Conservation (phyloP, 2,329 filamentous ascomycete genomes). For the Zasmidium cellare region DNA sequence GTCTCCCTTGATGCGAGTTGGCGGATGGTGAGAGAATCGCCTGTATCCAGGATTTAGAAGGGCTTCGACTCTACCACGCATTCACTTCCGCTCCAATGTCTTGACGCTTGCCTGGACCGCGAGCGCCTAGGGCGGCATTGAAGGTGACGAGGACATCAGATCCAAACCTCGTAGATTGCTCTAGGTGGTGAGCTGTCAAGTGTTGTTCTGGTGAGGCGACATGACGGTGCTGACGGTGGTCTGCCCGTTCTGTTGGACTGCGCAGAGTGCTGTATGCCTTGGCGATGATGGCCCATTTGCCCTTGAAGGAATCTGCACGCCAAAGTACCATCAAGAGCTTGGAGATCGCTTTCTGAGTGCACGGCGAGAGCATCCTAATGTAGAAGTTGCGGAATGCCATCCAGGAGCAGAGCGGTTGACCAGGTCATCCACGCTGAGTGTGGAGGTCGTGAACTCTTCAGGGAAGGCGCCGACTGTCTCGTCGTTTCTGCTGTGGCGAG, state of each 20-base stretch:
- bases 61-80: background rate
- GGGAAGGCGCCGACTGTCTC: conserved; percentile 12
- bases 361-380: conserved; percentile 15
- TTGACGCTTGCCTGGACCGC: too few species aligned
- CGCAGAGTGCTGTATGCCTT: conserved; percentile 56
- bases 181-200: conserved; percentile 15
- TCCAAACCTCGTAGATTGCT: conserved; percentile 5
- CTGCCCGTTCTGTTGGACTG: background rate
- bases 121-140: conserved; percentile 3
- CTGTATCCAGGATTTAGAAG: background rate
- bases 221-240: background rate
- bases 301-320: conserved; percentile 50
- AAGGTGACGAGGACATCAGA: background rate
- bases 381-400: conserved; percentile 22
- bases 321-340: conserved; percentile 52
- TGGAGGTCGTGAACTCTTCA: conserved; percentile 14
- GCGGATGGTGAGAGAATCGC: background rate
- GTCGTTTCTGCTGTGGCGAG: conserved; percentile 1
- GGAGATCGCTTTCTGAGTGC: conserved; percentile 54
- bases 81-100: conserved; percentile 3
- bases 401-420: conserved; percentile 18
- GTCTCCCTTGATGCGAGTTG: too few species aligned
- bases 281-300: conserved; percentile 51
- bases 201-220: conserved; percentile 15
- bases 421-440: conserved; percentile 17